Evolutionary conservation across 2,329 filamentous ascomycete species (phyloP).

Genomic region (Epichloe baconii): DNA sequence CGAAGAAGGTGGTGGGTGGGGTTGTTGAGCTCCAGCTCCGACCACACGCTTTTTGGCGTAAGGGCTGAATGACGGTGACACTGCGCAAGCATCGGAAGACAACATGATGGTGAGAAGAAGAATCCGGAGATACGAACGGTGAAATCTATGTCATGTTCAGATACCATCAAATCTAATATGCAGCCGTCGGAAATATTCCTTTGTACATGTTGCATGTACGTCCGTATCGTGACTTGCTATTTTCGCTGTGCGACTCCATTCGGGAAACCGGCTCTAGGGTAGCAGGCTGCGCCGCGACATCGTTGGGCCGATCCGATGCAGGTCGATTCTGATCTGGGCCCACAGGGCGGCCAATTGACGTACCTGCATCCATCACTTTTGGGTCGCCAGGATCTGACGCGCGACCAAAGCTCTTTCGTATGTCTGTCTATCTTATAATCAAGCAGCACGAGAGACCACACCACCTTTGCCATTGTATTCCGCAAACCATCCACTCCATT

Average conservation of each 20-base stretch:
- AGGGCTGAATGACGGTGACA: background rate
- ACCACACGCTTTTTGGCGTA: no score
- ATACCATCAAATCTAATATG: background rate
- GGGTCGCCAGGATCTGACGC: background rate
- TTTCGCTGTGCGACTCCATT: no score
- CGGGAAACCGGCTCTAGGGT: background rate
- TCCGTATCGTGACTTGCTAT: no score
- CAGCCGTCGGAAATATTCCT: background rate
- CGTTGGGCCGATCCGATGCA: slow-evolving; percentile 1
- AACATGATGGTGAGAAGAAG: no score
- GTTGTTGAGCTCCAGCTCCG: no score
- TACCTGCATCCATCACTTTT: background rate
- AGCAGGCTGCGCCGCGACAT: slow-evolving; percentile 2
- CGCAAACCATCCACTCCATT: background rate
- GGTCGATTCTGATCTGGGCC: background rate
- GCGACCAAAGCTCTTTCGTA: background rate
- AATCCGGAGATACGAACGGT: no score
- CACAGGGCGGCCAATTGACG: background rate
- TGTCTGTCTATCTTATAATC: background rate
- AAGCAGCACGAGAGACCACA: background rate
- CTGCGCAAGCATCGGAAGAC: no score
- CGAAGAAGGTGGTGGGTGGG: no score
- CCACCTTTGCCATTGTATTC: background rate
- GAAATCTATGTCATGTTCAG: no score
- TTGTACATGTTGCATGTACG: no score